Base-by-base conservation (phyloP, 805 yeast genomes). In the Cyberlindnera galapagoensis region DNA sequence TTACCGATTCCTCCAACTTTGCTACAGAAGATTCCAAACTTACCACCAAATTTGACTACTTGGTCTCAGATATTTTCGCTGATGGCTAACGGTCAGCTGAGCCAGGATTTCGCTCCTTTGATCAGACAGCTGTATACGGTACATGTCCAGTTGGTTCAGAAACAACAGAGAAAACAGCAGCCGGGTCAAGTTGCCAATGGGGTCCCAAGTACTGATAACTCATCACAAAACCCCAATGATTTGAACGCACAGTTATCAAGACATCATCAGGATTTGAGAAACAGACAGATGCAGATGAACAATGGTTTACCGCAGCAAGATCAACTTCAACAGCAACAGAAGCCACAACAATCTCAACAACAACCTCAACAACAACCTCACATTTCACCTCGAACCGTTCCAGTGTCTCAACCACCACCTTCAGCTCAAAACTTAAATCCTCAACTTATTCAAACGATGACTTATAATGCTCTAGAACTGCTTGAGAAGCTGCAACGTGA, bases 61-160 rank as follows among this genome's bases (percentile, higher is more conserved):
- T 87, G 95, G 95, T 72, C 75, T 15, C 83, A 77, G 51, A 74
- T 85, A 18, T 74, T 77, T 54, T 80, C 77, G 25, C 68, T 77
- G 44, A 57, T 76, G 26, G 71, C 74, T 42, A 68, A 71, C 41
- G 75, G 74, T 38, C 63, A 73, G 38, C 58, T 83, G 24, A 74
- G 82, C 2, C 69, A 71, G 6, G 69, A 74, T 21, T 71, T 71
- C 18, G 59, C 79, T 62, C 71, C 71, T 11, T 54, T 70, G 16
- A 74, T 83, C 26, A 77, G 74, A 51, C 79, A 74, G 37, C 74
- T 80, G 7, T 85, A 85, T 54, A 68, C 71, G 28, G 61, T 79
- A 31, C 88, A 80, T 53, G 62, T 74, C 37, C 84, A 76, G 44
- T 52, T 77, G 36, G 65, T 77, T 8, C 53, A 64, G 49, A 49